A percentile compares a stretch with the other conserved stretches of the same genome.
Conservation (phyloP, 495 filamentous ascomycete genomes). For the Hypoxylon fragiforme region DNA sequence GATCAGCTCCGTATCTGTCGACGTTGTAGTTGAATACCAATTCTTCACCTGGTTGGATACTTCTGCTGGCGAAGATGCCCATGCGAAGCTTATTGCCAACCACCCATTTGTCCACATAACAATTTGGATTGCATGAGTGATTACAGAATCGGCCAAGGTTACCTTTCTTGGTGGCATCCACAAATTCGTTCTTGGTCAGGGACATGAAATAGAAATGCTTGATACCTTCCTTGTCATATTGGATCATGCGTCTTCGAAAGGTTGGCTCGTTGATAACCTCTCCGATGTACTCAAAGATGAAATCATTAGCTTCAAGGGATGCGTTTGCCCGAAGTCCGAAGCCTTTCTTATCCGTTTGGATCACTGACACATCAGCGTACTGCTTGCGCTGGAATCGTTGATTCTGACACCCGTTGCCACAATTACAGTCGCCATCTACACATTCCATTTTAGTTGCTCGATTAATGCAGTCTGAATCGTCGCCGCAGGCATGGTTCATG, state of each 20-base stretch:
- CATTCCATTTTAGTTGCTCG: constrained; percentile 98
- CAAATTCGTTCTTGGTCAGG: constrained; percentile 91
- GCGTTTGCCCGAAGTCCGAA: constrained; percentile 84
- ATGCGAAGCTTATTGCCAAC: constrained; percentile 98
- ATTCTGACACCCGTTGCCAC: constrained; percentile 86
- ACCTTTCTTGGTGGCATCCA: constrained; percentile 96
- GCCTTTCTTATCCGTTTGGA: constrained; percentile 97
- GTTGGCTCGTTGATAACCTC: constrained; percentile 93
- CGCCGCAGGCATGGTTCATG: constrained; percentile 86
- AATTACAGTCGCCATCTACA: constrained; percentile 78
- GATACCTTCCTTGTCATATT: constrained; percentile 94
- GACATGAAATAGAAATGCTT: constrained; percentile 99
- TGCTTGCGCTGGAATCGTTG: constrained; percentile 90
- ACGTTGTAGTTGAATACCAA: constrained; percentile 99
- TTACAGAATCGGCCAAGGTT: constrained; percentile 98
- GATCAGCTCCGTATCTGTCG: constrained; percentile 94
- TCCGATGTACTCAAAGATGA: constrained; percentile 98
- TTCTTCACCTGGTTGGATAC: constrained; percentile 87
- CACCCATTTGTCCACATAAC: constrained; percentile 99
- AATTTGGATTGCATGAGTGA: constrained; percentile 98
- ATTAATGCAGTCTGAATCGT: constrained; percentile 99
- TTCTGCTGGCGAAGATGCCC: constrained; percentile 94
- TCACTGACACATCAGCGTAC: constrained; percentile 89
- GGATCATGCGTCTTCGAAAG: constrained; percentile 84
- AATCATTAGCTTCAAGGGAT: constrained; percentile 76